phyloP scores from a whole-genome alignment of 2,329 filamentous ascomycete genomes.

The Simplicillium aogashimaense region DNA sequence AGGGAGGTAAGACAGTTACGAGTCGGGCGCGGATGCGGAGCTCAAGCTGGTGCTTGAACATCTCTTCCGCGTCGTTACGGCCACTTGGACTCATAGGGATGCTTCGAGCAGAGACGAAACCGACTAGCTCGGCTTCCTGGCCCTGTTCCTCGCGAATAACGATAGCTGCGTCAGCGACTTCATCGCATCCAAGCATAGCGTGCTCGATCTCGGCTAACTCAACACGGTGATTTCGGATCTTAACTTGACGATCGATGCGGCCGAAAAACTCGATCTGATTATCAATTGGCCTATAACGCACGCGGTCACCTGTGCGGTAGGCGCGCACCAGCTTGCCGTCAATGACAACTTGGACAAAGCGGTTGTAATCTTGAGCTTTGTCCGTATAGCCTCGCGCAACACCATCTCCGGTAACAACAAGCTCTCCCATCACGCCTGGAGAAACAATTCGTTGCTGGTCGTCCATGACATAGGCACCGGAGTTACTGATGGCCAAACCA shows the following conservation, averaged over 20 bases:
- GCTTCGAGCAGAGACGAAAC: no score
- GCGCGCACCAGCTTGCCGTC: conserved; percentile 6
- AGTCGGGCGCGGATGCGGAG: no score
- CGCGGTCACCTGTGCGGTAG: conserved; percentile 17
- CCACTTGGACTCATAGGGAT: no score
- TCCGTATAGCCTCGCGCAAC: conserved; percentile 12
- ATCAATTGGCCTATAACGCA: conserved; percentile 12
- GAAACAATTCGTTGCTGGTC: conserved; percentile 8
- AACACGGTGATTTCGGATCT: conserved; percentile 19
- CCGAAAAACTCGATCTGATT: conserved; percentile 16
- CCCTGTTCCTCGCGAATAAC: no score
- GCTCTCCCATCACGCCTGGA: conserved; percentile 13
- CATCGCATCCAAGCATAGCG: no score
- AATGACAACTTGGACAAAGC: conserved; percentile 8
- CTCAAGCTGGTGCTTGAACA: no score
- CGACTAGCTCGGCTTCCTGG: no score
- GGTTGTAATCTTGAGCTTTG: conserved; percentile 1
- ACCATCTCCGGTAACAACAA: conserved; percentile 15
- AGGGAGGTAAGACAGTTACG: neutral
- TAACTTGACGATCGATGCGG: conserved; percentile 17
- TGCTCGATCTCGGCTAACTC: conserved; percentile 18
- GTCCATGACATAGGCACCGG: conserved; percentile 13
- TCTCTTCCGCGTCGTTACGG: no score
- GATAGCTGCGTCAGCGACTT: no score
- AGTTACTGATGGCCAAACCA: conserved; percentile 12